phyloP scores from a whole-genome alignment of 345 rosid species.

The Arabidopsis suecica region DNA sequence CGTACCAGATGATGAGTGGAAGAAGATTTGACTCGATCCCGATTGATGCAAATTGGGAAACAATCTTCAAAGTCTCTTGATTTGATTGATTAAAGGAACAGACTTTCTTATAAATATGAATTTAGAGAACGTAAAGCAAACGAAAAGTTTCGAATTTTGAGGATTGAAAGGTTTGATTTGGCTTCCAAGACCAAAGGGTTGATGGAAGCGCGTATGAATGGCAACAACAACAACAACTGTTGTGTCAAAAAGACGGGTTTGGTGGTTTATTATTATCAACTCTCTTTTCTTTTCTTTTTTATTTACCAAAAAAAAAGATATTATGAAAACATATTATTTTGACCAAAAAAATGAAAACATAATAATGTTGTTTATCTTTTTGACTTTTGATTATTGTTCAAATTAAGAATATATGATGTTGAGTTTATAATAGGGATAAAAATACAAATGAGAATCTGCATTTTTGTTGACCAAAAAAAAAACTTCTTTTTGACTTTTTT shows the following conservation, averaged over 20 bases:
- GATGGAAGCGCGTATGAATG: constrained; percentile 36
- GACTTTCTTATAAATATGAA: neutral
- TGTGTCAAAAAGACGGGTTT: constrained; percentile 33
- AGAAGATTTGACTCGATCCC: constrained; percentile 31
- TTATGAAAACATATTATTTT: too few species aligned
- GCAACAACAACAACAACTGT: constrained; percentile 14
- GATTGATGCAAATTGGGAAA: constrained; percentile 4
- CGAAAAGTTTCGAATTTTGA: neutral
- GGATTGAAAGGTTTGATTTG: constrained; percentile 27
- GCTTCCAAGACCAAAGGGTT: constrained; percentile 25
- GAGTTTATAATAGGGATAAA: too few species aligned
- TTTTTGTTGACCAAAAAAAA: too few species aligned
- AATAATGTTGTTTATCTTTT: too few species aligned
- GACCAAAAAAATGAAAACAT: neutral
- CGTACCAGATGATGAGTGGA: constrained; percentile 36
- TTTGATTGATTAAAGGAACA: constrained; percentile 31
- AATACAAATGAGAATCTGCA: too few species aligned
- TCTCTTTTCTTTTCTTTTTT: neutral
- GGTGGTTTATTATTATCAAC: constrained; percentile 34
- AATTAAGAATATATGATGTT: too few species aligned
- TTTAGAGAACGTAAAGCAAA: constrained; percentile 42
- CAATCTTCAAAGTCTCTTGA: neutral
- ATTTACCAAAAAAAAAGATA: neutral
- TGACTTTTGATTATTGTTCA: too few species aligned
- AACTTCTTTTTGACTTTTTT: too few species aligned